Evolutionary conservation across 306 rosid species (phyloP), one percentile per base, ranked within the genome.

Genomic region (Argentina anserina): DNA sequence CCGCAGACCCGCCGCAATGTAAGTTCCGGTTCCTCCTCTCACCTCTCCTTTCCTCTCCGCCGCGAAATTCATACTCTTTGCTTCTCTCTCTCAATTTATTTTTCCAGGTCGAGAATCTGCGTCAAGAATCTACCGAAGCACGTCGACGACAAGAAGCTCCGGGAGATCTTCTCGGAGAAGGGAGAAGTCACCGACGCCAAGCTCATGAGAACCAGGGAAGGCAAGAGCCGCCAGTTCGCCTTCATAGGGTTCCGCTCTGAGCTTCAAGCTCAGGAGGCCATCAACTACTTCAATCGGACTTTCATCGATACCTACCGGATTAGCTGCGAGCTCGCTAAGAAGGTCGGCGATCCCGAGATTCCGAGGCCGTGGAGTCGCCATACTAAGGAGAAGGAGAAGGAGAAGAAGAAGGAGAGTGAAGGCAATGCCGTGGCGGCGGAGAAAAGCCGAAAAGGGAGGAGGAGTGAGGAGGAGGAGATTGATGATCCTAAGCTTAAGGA

Each of bases 321-420:
- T 52, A 76, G 75, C 17, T 94, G 99, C 70, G 99, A 91, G 96
- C 84, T 81, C 74, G 99, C 99, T 69, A 75, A 73, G 60, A 84
- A 85, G 76, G 84, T 69, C 46, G 97, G 98, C 17, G 98, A 94
- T 83, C 85, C 88, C 25, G 79, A 84, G 60, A 85, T 89, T 76
- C 97, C 97, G 39, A 87, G 89, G 47, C 88, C 98, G 3, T 91
- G 97, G 98, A 89, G 98, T 83, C 84, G 86, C 14, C 43, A 91
- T 78, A 85, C 92, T 1, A 47, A 72, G 29, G 86, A 85, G 69
- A 83, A 85, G 43, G 91, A 75, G 18, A 76, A 75, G 6, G 72
- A 85, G 72, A 84, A 56, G 39, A 62, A 85, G 76, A 65, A 55
- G 81, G 84, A 76, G 62, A 78, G 25, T 3, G 41, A 3, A 8